A percentile compares a stretch with the other conserved stretches of the same genome.
Conservation (phyloP, 257 asterid genomes). For the Solanum paucissectum region DNA sequence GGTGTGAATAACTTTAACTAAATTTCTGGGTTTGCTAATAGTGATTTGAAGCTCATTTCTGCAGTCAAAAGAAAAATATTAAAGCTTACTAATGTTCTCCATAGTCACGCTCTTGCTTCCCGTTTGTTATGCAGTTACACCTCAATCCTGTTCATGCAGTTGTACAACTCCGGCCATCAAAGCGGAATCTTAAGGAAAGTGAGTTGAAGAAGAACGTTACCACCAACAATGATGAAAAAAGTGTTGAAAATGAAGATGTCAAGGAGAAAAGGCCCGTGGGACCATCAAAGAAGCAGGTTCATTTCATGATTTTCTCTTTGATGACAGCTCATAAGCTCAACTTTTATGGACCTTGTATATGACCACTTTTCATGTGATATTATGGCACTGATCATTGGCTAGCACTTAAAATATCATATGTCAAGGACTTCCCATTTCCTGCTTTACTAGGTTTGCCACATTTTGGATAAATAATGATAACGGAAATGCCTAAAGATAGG, state of each 20-base stretch:
- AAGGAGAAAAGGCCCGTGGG: constrained; percentile 32
- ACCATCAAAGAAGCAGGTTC: constrained; percentile 48
- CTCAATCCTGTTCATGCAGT: constrained; percentile 71
- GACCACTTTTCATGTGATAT: not conserved
- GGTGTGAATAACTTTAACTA: not conserved
- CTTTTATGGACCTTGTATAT: not conserved
- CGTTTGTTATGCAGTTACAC: constrained; percentile 62
- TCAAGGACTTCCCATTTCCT: not conserved
- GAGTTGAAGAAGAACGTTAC: constrained; percentile 21
- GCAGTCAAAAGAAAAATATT: not conserved
- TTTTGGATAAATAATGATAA: not conserved
- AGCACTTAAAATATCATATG: not conserved
- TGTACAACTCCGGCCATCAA: constrained; percentile 81
- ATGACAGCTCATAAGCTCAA: not conserved
- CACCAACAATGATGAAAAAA: constrained; percentile 21
- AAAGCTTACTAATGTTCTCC: not conserved
- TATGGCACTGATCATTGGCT: not conserved
- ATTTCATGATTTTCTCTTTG: not conserved
- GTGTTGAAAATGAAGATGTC: constrained; percentile 27
- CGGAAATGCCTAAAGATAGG: not conserved
- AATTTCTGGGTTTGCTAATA: not conserved
- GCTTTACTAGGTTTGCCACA: not conserved
- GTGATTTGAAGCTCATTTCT: not conserved
- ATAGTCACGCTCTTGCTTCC: not conserved
- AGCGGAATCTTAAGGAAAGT: constrained; percentile 29